phyloP scores from a whole-genome alignment of 2,329 filamentous ascomycete species.

The Graphilbum fragrans region DNA sequence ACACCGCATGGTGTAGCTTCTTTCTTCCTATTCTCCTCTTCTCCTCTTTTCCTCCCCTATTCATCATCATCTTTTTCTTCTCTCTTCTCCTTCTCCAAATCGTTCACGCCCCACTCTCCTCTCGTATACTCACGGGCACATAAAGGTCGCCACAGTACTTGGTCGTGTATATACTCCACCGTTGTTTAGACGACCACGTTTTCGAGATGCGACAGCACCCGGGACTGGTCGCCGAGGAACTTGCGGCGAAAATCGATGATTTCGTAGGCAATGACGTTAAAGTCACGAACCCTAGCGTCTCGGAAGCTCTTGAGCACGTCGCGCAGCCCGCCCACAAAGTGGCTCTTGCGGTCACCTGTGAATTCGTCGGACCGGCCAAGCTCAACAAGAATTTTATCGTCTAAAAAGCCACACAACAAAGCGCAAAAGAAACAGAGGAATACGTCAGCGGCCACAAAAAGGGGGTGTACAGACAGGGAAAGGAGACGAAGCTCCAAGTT shows the following conservation, averaged over 20 bases:
- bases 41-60: neutral
- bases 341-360: conserved; percentile 44
- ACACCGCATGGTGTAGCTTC: neutral
- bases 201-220: conserved; percentile 39
- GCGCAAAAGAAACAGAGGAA: conserved; percentile 14
- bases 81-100: no score
- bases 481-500: neutral
- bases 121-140: neutral
- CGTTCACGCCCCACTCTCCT: no score
- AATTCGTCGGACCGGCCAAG: conserved; percentile 56
- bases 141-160: neutral
- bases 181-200: conserved; percentile 6
- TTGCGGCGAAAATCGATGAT: conserved; percentile 55
- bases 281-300: conserved; percentile 49
- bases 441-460: conserved; percentile 33
- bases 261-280: conserved; percentile 51
- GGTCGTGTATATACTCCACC: neutral
- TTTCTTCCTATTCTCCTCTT: neutral
- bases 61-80: neutral
- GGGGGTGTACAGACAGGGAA: conserved; percentile 9
- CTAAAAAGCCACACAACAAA: conserved; percentile 30
- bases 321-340: conserved; percentile 51
- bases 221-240: conserved; percentile 52
- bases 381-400: conserved; percentile 61
- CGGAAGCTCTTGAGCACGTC: conserved; percentile 49